Evolutionary conservation across 202 grass and related monocot genomes (phyloP), one percentile per base, ranked within the genome.

Genomic region (Miscanthus sacchariflorus): DNA sequence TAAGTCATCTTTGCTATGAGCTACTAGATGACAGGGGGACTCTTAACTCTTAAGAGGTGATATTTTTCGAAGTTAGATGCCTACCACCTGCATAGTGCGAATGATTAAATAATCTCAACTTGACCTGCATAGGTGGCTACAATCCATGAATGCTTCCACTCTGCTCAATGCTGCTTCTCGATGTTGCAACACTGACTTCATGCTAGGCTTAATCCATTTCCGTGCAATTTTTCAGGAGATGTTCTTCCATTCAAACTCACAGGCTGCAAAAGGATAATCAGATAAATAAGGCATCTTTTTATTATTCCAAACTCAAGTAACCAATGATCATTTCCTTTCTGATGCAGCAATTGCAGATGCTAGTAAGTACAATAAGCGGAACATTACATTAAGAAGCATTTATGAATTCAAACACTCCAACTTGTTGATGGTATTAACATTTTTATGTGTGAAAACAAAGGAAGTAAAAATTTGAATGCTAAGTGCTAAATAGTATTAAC

Each of bases 231-330:
- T 96, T 39, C 67, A 24, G 30, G 96, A 98, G 77, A 90, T 93
- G 78, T 73, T 96, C 56, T 94, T 96, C 96, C 96, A 96, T 89
- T 98, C 96, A 81, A 98, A 98, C 42, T 87, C 83, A 68, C 93
- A 96, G 27, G 96, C 93, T 98, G 75, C 36, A 61, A 76, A 49
- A 79, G 70, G 70, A 83, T 5, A 67, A 86, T 12, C 9, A 12
- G 43, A 90, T 30, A 30, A 30, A 80, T 43, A 77, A 7, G n/a
- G 56, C 7, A 87, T 90, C 79, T 40, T 12, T 33, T 30, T 30
- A 67, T 36, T 54, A 15, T 9, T 24, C 7, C 58, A 72, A 83
- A 74, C 24, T 67, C 19, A 12, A 48, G 73, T 30, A 79, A 1
- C 30, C 25, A 68, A 19, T 8, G 4, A 33, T 2, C 12, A 13